Conservation (phyloP, 2,329 filamentous ascomycete genomes). For the Botrytis porri region DNA sequence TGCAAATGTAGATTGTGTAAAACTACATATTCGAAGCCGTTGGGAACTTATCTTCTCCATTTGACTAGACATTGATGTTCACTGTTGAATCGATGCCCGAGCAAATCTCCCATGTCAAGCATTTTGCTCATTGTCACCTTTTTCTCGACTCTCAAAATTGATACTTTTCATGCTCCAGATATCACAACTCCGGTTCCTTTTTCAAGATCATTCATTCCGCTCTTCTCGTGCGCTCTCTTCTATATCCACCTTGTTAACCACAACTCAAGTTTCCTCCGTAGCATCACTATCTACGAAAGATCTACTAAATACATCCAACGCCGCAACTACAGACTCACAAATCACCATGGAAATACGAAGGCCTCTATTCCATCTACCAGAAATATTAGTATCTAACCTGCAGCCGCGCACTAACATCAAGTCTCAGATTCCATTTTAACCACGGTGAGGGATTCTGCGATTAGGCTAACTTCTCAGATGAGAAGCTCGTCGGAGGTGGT, state of each 20-base stretch:
- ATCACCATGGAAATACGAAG: constrained; percentile 52
- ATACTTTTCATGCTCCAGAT: neutral
- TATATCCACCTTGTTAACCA: constrained; percentile 35
- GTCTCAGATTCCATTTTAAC: neutral
- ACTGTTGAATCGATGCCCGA: neutral
- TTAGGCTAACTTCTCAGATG: no score
- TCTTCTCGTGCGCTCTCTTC: neutral
- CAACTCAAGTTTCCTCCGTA: constrained; percentile 64
- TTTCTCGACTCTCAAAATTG: neutral
- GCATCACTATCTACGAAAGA: constrained; percentile 34
- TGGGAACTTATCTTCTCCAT: neutral
- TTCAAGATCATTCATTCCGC: neutral
- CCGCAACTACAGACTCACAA: constrained; percentile 53
- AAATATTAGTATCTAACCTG: constrained; percentile 66
- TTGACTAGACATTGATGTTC: no score
- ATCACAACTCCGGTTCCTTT: neutral
- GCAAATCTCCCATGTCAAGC: no score
- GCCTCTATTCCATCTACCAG: constrained; percentile 54
- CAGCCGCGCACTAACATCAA: neutral
- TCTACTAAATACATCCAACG: constrained; percentile 41
- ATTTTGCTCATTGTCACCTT: rapidly evolving
- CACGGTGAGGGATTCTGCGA: no score
- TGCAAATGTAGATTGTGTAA: neutral
- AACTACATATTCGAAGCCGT: neutral
- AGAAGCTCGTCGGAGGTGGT: no score